phyloP scores from a whole-genome alignment of 2,329 filamentous ascomycete species.

The Alternaria sp. region DNA sequence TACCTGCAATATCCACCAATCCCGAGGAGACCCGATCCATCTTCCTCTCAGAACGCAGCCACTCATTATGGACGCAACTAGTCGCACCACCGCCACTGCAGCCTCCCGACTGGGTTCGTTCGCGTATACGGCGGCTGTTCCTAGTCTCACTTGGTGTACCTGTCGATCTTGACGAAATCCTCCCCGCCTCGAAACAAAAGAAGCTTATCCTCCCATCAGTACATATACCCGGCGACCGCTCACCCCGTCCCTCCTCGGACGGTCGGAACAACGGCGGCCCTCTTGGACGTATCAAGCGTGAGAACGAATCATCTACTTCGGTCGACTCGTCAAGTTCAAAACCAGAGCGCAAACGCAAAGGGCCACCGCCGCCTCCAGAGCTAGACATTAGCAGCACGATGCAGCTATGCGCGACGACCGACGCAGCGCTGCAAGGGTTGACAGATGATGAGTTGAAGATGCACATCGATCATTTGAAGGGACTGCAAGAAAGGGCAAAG shows the following conservation, averaged over 20 bases:
- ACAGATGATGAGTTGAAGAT: constrained; percentile 76
- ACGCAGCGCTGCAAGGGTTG: constrained; percentile 81
- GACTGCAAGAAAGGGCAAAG: constrained; percentile 74
- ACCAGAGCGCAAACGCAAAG: constrained; percentile 59
- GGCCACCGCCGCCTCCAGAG: constrained; percentile 73
- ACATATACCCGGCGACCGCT: constrained; percentile 50
- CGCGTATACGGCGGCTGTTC: constrained; percentile 91
- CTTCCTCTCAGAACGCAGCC: constrained; percentile 81
- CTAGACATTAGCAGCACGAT: constrained; percentile 81
- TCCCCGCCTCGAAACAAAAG: constrained; percentile 97
- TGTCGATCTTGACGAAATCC: constrained; percentile 95
- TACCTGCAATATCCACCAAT: constrained; percentile 56
- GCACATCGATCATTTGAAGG: constrained; percentile 75
- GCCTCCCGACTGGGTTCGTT: constrained; percentile 97
- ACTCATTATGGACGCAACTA: constrained; percentile 94
- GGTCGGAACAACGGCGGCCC: constrained; percentile 44
- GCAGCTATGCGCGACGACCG: constrained; percentile 82
- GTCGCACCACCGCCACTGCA: constrained; percentile 93
- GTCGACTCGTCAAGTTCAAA: constrained; percentile 51
- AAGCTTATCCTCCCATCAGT: constrained; percentile 93
- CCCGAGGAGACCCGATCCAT: constrained; percentile 42
- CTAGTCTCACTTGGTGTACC: constrained; percentile 95
- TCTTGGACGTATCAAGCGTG: constrained; percentile 51
- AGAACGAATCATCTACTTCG: constrained; percentile 51
- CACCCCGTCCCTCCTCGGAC: constrained; percentile 51